These are phyloP conservation scores for Nemania abortiva DNA, from an alignment of 2,329 filamentous ascomycete genomes.

Conservation along the genomic window DNA sequence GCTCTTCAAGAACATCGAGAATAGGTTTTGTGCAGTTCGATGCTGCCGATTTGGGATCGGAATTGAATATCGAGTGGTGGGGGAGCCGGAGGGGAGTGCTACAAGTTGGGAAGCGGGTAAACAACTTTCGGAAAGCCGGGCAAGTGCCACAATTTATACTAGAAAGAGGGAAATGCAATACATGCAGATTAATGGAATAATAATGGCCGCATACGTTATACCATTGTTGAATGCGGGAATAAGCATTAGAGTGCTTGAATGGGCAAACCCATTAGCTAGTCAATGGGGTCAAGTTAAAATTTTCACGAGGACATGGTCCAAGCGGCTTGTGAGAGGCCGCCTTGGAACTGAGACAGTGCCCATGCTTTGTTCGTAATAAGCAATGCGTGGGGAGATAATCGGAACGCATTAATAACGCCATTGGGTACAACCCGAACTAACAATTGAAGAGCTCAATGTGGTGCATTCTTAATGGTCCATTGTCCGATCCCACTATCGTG, in stretches of 20 bases:
- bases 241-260: slow-evolving; percentile 11
- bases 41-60: neutral
- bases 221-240: neutral
- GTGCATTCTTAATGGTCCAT: neutral
- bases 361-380: neutral
- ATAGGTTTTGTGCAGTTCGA: neutral
- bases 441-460: neutral
- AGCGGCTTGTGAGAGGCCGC: slow-evolving; percentile 25
- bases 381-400: neutral
- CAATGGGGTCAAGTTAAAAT: slow-evolving; percentile 1
- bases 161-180: neutral
- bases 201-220: neutral
- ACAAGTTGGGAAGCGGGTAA: neutral
- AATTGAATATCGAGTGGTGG: neutral
- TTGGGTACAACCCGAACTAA: neutral
- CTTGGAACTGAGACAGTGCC: slow-evolving; percentile 9
- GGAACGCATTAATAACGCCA: neutral
- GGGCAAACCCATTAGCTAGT: slow-evolving; percentile 13
- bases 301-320: slow-evolving; percentile 14
- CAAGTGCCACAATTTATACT: neutral
- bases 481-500: neutral
- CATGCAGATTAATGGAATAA: neutral
- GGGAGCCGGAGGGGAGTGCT: neutral
- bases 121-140: neutral
- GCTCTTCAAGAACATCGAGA: neutral